Conservation (phyloP, 306 rosid genomes). For the peach (Prunus persica) region DNA sequence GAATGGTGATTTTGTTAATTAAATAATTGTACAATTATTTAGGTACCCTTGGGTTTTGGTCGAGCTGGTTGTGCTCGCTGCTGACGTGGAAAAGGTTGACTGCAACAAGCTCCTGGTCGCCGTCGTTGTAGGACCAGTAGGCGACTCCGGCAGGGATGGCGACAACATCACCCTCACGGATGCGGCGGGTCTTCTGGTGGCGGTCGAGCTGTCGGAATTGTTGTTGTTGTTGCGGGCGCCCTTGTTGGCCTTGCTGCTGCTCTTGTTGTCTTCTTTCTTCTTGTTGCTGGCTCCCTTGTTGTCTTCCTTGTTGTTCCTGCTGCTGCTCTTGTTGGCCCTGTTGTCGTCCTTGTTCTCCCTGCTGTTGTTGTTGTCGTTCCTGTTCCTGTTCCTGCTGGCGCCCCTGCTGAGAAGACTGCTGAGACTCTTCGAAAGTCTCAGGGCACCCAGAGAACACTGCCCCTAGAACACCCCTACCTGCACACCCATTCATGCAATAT, state of each 20-base stretch:
- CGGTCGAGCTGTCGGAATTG: constrained; percentile 10
- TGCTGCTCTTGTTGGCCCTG: neutral
- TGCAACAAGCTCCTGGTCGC: constrained; percentile 23
- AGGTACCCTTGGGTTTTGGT: constrained; percentile 48
- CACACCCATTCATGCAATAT: no score
- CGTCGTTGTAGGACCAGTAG: constrained; percentile 38
- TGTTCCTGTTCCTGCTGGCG: neutral
- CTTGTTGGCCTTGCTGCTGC: neutral
- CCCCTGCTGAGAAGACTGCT: neutral
- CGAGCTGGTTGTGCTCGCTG: constrained; percentile 57
- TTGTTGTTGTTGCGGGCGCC: neutral
- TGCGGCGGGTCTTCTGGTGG: constrained; percentile 34
- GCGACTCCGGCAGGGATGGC: constrained; percentile 42
- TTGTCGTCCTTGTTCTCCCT: neutral
- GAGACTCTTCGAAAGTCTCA: constrained; percentile 33
- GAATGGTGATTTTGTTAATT: no score
- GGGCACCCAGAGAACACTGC: constrained; percentile 41
- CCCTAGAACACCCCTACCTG: constrained; percentile 36
- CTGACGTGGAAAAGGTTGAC: constrained; percentile 39
- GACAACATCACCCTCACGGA: constrained; percentile 34
- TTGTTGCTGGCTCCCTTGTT: neutral
- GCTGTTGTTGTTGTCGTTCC: neutral
- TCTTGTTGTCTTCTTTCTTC: neutral
- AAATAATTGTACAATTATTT: neutral
- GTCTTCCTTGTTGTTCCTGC: neutral